These are phyloP conservation scores for Wallacemonas rigidus DNA, from an alignment of 208 protist species.

Conservation along the genomic window DNA sequence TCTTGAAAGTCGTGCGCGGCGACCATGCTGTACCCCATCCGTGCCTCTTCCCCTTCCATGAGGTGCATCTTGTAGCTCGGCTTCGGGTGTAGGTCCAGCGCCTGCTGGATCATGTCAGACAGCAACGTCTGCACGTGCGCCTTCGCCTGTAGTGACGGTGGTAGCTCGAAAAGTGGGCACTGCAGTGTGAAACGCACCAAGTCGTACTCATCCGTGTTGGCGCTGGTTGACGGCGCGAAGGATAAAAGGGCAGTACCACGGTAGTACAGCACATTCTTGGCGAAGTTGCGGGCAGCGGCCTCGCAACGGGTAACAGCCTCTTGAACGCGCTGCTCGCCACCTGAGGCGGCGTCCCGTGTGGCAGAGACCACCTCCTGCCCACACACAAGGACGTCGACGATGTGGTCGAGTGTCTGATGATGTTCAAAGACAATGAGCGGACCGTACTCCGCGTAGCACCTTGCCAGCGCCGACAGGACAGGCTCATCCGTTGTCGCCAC, in stretches of 20 bases:
- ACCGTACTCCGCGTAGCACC: conserved; percentile 4
- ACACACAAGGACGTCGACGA: conserved; percentile 8
- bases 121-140: not conserved
- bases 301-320: not conserved
- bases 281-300: conserved; percentile 21
- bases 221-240: conserved; percentile 1
- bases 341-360: not conserved
- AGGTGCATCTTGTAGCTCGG: conserved; percentile 38
- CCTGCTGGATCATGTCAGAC: conserved; percentile 25
- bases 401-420: not conserved
- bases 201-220: not conserved
- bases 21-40: conserved; percentile 69
- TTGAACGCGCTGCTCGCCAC: not conserved
- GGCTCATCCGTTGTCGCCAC: not conserved
- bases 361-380: not conserved
- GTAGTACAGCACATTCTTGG: conserved; percentile 35
- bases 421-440: conserved; percentile 8
- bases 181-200: conserved; percentile 10
- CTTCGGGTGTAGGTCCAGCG: conserved; percentile 14
- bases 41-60: conserved; percentile 31
- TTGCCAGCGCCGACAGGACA: not conserved
- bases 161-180: conserved; percentile 3
- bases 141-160: conserved; percentile 1
- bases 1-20: conserved; percentile 45
- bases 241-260: conserved; percentile 27